These are phyloP conservation scores for Hypoxylon sp. DNA, from an alignment of 2,329 filamentous ascomycete species.

Conservation along the genomic window DNA sequence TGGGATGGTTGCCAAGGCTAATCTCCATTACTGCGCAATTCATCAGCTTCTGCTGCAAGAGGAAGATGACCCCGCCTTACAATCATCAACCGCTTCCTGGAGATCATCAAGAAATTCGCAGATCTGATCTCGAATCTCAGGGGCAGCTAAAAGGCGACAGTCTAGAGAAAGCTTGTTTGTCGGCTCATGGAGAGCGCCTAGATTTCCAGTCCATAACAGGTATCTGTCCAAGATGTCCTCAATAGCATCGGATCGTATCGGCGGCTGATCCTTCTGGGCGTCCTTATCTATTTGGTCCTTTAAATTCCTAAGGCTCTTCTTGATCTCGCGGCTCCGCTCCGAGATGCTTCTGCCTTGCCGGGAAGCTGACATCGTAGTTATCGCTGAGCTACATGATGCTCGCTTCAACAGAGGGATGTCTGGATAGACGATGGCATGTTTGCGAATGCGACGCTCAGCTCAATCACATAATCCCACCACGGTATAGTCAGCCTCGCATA, in stretches of 20 bases:
- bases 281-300: not conserved
- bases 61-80: slow-evolving; percentile 5
- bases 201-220: slow-evolving; percentile 9
- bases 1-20: not conserved
- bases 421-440: not conserved
- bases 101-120: slow-evolving; percentile 13
- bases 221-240: slow-evolving; percentile 14
- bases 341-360: slow-evolving; percentile 2
- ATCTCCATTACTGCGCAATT: slow-evolving; percentile 4
- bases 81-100: slow-evolving; percentile 18
- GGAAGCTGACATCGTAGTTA: not conserved
- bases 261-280: not conserved
- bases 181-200: slow-evolving; percentile 13
- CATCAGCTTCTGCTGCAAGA: not conserved
- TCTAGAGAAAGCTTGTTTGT: slow-evolving; percentile 10
- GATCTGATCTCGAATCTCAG: slow-evolving; percentile 9
- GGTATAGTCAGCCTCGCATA: not conserved
- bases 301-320: not conserved
- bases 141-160: not conserved
- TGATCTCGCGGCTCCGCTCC: slow-evolving; percentile 4
- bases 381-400: not conserved
- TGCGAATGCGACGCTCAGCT: not conserved
- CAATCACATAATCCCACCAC: not conserved
- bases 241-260: not conserved
- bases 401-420: not conserved